Evolutionary conservation across 768 basidiomycete species (phyloP).

Genomic region (Panus rudis): DNA sequence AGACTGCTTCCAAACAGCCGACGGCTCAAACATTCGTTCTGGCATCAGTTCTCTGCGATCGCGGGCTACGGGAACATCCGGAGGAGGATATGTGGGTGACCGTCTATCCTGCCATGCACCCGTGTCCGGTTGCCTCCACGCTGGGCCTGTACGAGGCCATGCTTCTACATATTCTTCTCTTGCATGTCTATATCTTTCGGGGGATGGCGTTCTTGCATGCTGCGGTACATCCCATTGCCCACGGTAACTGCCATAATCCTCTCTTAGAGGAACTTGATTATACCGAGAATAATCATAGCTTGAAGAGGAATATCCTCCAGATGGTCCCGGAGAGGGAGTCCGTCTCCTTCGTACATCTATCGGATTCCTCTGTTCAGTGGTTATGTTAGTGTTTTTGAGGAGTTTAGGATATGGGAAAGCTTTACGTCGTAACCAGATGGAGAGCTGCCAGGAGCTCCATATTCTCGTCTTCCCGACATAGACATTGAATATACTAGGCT

Average conservation of each 20-base stretch:
- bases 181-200: conserved; percentile 39
- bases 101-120: conserved; percentile 37
- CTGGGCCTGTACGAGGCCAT: conserved; percentile 43
- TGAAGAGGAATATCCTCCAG: conserved; percentile 37
- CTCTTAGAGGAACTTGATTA: conserved; percentile 30
- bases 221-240: conserved; percentile 21
- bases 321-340: conserved; percentile 25
- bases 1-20: conserved; percentile 61
- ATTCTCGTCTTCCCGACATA: no score
- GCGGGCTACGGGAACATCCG: conserved; percentile 20
- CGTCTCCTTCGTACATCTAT: no score
- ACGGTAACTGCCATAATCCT: conserved; percentile 36
- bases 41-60: conserved; percentile 35
- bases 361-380: no score
- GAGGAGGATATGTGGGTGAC: conserved; percentile 20
- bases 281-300: conserved; percentile 41
- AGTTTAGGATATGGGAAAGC: no score
- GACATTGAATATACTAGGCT: no score
- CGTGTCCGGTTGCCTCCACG: conserved; percentile 33
- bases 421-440: no score
- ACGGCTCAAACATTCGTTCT: conserved; percentile 65
- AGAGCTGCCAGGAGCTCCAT: no score
- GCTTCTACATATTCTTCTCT: conserved; percentile 34
- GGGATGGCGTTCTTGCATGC: conserved; percentile 43
- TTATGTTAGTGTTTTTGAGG: no score